A percentile compares a stretch with the other conserved stretches of the same genome.
Evolutionary conservation across 2,329 filamentous ascomycete genomes (phyloP).

Genomic region (Fusarium protoensiforme): DNA sequence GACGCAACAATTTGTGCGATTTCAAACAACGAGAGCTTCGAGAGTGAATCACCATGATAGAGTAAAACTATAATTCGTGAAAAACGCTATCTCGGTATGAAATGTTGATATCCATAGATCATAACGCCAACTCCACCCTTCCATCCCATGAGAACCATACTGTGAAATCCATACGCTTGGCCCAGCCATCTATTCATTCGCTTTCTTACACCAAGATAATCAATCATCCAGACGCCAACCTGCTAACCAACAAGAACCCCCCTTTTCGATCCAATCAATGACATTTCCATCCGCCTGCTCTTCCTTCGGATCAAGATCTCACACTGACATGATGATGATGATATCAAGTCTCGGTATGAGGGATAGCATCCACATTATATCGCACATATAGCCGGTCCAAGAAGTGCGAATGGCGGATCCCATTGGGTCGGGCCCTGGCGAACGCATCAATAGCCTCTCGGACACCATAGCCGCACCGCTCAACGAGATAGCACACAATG

Average conservation of each 20-base stretch:
- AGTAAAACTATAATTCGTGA: neutral
- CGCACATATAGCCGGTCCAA: constrained; percentile 84
- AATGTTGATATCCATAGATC: neutral
- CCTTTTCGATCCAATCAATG: neutral
- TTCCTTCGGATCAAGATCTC: neutral
- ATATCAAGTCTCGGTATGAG: neutral
- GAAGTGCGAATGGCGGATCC: constrained; percentile 91
- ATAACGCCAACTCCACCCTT: constrained; percentile 18
- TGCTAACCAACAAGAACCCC: neutral
- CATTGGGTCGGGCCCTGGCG: constrained; percentile 76
- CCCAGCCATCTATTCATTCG: constrained; percentile 3
- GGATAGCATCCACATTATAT: constrained; percentile 60
- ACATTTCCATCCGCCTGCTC: neutral
- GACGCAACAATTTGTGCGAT: neutral
- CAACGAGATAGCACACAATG: constrained; percentile 89
- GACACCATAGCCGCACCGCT: constrained; percentile 77
- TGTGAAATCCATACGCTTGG: neutral
- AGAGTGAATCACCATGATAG: neutral
- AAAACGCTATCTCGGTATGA: neutral
- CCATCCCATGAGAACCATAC: constrained; percentile 1
- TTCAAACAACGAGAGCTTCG: neutral
- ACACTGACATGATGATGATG: neutral
- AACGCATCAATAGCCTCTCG: constrained; percentile 85
- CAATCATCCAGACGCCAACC: constrained; percentile 9
- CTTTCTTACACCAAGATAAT: neutral